phyloP scores from a whole-genome alignment of 192 early-diverging fungal genomes.

The Chytriomyces sp. region DNA sequence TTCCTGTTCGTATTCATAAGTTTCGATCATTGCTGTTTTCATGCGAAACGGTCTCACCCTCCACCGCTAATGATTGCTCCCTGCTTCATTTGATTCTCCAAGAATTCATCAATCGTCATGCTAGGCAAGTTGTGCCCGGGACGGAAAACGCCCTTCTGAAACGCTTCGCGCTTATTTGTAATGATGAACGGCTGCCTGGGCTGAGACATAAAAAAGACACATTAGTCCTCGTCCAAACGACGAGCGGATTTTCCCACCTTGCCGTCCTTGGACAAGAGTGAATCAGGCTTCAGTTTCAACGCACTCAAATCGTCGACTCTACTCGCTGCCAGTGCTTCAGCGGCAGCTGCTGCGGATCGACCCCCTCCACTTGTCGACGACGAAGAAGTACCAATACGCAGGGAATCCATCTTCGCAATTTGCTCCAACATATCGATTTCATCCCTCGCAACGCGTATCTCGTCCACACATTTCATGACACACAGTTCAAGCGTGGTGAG shows the following conservation, averaged over 20 bases:
- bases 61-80: conserved; percentile 91
- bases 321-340: conserved; percentile 3
- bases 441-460: conserved; percentile 70
- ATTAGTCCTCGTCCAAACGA: not conserved
- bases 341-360: conserved; percentile 15
- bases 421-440: conserved; percentile 81
- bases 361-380: conserved; percentile 30
- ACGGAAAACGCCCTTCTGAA: conserved; percentile 82
- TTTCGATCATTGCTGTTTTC: not conserved
- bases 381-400: not conserved
- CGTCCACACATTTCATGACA: conserved; percentile 74
- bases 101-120: conserved; percentile 95
- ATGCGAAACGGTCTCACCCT: conserved; percentile 53
- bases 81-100: conserved; percentile 81
- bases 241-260: conserved; percentile 6
- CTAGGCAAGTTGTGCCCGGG: conserved; percentile 89
- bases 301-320: conserved; percentile 33
- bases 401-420: conserved; percentile 63
- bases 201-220: conserved; percentile 27
- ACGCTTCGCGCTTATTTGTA: conserved; percentile 64
- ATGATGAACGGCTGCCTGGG: conserved; percentile 87
- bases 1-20: conserved; percentile 42
- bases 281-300: conserved; percentile 9
- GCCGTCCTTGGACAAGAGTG: conserved; percentile 26
- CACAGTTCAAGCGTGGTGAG: conserved; percentile 75